phyloP scores from a whole-genome alignment of 257 asterid genomes.

The Fraxinus pennsylvanica region DNA sequence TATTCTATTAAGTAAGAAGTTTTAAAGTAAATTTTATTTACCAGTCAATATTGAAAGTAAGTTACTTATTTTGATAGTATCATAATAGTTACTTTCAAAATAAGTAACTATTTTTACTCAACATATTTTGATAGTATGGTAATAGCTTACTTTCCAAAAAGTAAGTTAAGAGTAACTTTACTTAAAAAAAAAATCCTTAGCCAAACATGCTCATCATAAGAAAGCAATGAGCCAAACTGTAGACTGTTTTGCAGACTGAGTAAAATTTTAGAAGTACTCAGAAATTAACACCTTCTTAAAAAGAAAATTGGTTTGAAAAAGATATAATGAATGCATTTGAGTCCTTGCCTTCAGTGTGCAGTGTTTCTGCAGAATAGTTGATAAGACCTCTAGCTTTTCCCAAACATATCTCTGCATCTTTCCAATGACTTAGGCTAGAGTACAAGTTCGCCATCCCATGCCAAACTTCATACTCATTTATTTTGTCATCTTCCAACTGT shows the following conservation, averaged over 20 bases:
- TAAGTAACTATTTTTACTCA: not conserved
- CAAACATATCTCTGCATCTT: slow-evolving; percentile 91
- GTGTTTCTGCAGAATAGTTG: slow-evolving; percentile 80
- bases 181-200: not conserved
- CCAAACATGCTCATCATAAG: not conserved
- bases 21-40: no score
- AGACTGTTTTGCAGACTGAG: not conserved
- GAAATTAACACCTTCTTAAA: not conserved
- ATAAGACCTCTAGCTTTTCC: slow-evolving; percentile 73
- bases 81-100: not conserved
- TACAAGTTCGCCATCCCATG: slow-evolving; percentile 87
- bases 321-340: not conserved
- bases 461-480: slow-evolving; percentile 92
- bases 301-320: not conserved
- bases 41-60: not conserved
- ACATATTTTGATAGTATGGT: not conserved
- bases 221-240: not conserved
- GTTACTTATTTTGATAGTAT: not conserved
- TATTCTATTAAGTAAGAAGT: not conserved
- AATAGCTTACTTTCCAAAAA: not conserved
- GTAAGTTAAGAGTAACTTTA: not conserved
- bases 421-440: slow-evolving; percentile 89
- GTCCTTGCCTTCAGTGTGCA: slow-evolving; percentile 76
- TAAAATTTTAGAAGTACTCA: not conserved
- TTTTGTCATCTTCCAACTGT: slow-evolving; percentile 71